phyloP scores from a whole-genome alignment of 352 stramenopile species.

The Globisporangium ultimum region DNA sequence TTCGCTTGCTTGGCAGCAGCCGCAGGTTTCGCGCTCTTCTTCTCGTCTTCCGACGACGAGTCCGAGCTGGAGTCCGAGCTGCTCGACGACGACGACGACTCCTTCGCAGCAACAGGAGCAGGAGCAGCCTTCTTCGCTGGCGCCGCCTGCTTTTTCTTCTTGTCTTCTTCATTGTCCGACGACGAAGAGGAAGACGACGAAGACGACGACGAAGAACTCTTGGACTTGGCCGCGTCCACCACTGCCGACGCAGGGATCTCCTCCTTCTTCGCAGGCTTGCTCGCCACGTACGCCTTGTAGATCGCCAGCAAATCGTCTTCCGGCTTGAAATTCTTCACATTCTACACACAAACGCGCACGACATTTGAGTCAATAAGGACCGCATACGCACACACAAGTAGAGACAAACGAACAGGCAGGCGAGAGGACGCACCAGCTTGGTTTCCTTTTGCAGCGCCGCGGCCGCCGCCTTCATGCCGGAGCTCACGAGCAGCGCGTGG shows the following conservation, averaged over 20 bases:
- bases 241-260: constrained; percentile 51
- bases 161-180: constrained; percentile 31
- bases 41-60: constrained; percentile 23
- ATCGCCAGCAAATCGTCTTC: constrained; percentile 73
- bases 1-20: constrained; percentile 17
- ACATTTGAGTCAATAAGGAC: neutral
- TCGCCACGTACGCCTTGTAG: constrained; percentile 64
- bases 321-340: constrained; percentile 41
- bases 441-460: constrained; percentile 66
- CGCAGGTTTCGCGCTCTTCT: constrained; percentile 18
- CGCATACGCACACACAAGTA: constrained; percentile 8
- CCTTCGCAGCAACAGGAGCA: neutral
- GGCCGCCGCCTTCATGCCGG: constrained; percentile 73
- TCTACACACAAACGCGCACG: constrained; percentile 18
- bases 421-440: constrained; percentile 45
- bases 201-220: constrained; percentile 32
- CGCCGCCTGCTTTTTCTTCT: constrained; percentile 22
- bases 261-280: constrained; percentile 47
- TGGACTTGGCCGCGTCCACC: constrained; percentile 48
- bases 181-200: constrained; percentile 35
- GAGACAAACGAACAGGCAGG: constrained; percentile 3
- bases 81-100: constrained; percentile 14
- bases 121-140: constrained; percentile 16
- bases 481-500: constrained; percentile 53
- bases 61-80: constrained; percentile 24